Evolutionary conservation across 148 eudicot species (phyloP), one percentile per base, ranked within the genome.

Genomic region (Euryodendron excelsum): DNA sequence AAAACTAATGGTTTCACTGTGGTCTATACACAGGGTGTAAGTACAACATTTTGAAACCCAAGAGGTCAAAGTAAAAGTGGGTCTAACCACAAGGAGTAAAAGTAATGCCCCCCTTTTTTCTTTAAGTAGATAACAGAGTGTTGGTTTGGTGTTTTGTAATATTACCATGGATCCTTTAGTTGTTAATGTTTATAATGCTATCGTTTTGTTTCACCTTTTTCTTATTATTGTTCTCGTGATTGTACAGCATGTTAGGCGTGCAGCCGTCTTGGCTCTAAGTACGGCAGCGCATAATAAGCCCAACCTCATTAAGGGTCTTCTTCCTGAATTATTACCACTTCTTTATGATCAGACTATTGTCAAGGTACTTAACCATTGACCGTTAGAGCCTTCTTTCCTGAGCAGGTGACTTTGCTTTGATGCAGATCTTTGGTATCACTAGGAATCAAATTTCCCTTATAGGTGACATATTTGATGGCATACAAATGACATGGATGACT

Each of bases 281-380:
- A 96, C 92, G 62, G 97, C 98, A 77, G 96, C 98, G 65, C 99
- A 96, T 82, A 93, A 96, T 82, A 96, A 96, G 83, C 99, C 99
- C 70, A 93, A 88, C 81, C 94, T 96, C 79, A 87, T 96, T 78
- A 96, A 93, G 89, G 92, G 92, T 73, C 89, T 96, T 82, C 96
- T 96, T 81, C 91, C 99, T 27, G 97, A 96, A 74, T 62, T 96
- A 63, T 82, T 96, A 84, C 99, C 99, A 69, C 99, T 93, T 69
- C 86, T 96, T 67, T 96, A 96, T 85, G 99, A 96, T 87, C 98
- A 93, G 82, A 93, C 99, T 36, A 82, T 93, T 72, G 87, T 96
- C 56, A 96, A 96, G 98, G 99, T 93, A 87, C 77, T 31, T 60
- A 21, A 30, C 27, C 68, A 59, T 27, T 68, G 36, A 30, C 37